Percentiles rank a stretch among this genome's conserved stretches.
These are phyloP conservation scores for Pythium guiyangense DNA, from an alignment of 352 stramenopile genomes.

Conservation along the genomic window DNA sequence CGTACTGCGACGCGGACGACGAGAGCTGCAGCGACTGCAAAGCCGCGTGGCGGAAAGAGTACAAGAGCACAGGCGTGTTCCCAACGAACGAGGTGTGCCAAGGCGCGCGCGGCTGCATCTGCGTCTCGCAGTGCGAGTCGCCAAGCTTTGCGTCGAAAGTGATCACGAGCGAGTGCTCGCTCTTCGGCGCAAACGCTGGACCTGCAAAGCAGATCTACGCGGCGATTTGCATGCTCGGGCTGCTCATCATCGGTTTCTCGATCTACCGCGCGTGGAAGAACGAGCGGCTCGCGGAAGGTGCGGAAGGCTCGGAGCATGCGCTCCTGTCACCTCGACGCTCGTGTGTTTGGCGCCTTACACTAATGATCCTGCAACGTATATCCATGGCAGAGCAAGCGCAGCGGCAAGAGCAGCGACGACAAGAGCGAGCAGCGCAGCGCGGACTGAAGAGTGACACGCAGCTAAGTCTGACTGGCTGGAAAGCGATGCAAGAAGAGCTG, in stretches of 20 bases:
- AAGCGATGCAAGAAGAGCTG: constrained; percentile 44
- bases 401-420: constrained; percentile 3
- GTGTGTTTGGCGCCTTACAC: neutral
- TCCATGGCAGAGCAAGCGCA: neutral
- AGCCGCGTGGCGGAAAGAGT: constrained; percentile 18
- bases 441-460: constrained; percentile 17
- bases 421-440: constrained; percentile 6
- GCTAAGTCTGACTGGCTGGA: constrained; percentile 40
- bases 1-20: constrained; percentile 25
- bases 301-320: no score
- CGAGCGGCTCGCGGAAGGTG: constrained; percentile 7
- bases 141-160: constrained; percentile 9
- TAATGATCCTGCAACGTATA: neutral
- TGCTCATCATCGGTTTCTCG: neutral
- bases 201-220: constrained; percentile 5
- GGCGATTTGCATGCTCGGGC: constrained; percentile 1
- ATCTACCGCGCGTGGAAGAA: constrained; percentile 9
- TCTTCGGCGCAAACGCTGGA: constrained; percentile 2
- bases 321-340: no score
- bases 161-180: constrained; percentile 14
- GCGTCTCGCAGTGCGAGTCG: constrained; percentile 13
- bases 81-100: constrained; percentile 4
- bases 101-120: constrained; percentile 20
- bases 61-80: constrained; percentile 9
- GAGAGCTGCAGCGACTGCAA: constrained; percentile 18